phyloP scores from a whole-genome alignment of 176 grass and related monocot genomes.

The Neostapfia colusana region DNA sequence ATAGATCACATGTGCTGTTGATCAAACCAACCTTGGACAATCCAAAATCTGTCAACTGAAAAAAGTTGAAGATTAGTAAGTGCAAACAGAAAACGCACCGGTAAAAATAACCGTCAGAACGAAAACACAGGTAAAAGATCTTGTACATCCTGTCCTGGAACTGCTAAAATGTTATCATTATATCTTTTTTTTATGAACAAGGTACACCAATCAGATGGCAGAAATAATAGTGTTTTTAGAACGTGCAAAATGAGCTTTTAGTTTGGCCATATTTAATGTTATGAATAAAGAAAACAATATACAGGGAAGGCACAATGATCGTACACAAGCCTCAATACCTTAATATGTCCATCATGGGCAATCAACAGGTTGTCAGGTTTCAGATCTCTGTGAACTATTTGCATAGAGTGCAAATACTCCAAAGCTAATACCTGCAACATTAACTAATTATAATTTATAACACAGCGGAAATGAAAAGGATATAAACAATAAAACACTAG shows the following conservation, averaged over 20 bases:
- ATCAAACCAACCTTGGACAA: constrained; percentile 95
- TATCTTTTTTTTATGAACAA: too few species aligned
- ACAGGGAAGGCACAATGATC: too few species aligned
- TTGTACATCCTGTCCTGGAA: too few species aligned
- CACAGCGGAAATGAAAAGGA: constrained; percentile 5
- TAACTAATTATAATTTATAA: not conserved
- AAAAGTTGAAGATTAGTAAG: constrained; percentile 47
- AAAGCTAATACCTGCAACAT: constrained; percentile 81
- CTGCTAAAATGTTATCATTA: too few species aligned
- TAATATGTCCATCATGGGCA: constrained; percentile 98
- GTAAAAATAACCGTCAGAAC: too few species aligned
- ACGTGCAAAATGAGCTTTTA: too few species aligned
- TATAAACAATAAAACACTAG: constrained; percentile 13
- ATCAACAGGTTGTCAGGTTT: constrained; percentile 97
- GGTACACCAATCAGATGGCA: too few species aligned
- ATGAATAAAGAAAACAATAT: too few species aligned
- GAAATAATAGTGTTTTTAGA: too few species aligned
- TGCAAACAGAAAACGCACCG: constrained; percentile 1
- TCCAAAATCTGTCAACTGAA: constrained; percentile 98
- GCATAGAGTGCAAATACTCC: constrained; percentile 96
- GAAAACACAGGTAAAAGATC: too few species aligned
- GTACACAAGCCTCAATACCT: constrained; percentile 47
- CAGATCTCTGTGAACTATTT: constrained; percentile 92
- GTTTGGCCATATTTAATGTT: too few species aligned
- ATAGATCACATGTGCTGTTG: constrained; percentile 91